phyloP scores from a whole-genome alignment of 164 flowering plant species.

The Malania oleifera region DNA sequence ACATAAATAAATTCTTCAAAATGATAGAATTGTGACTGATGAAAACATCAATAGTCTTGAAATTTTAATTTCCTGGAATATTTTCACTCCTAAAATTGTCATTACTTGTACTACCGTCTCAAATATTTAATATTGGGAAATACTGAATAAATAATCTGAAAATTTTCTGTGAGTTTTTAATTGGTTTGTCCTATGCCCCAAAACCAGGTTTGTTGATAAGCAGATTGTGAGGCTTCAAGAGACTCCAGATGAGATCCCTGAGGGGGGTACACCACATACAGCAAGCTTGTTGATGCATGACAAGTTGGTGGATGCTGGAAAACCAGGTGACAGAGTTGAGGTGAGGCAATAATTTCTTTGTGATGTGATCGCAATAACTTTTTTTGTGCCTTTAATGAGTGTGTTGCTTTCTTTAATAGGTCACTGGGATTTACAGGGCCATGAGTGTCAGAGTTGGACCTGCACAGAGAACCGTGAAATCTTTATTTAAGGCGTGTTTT shows the following conservation, averaged over 20 bases:
- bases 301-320: constrained; percentile 88
- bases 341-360: constrained; percentile 27
- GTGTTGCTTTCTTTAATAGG: constrained; percentile 29
- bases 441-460: constrained; percentile 94
- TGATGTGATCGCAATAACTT: not conserved
- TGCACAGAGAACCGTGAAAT: constrained; percentile 89
- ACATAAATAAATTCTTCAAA: too few species aligned
- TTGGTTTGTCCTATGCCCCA: not conserved
- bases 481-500: constrained; percentile 72
- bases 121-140: not conserved
- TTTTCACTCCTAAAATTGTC: too few species aligned
- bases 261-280: constrained; percentile 98
- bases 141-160: too few species aligned
- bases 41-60: not conserved
- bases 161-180: not conserved
- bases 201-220: constrained; percentile 81
- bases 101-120: not conserved
- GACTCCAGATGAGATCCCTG: constrained; percentile 98
- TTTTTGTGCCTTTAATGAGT: not conserved
- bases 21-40: too few species aligned
- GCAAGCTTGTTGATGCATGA: constrained; percentile 98
- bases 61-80: not conserved
- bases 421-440: constrained; percentile 98
- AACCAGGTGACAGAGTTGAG: constrained; percentile 98
- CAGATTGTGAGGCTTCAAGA: constrained; percentile 97